phyloP scores from a whole-genome alignment of 2,329 filamentous ascomycete genomes.

The Curvularia sp. region DNA sequence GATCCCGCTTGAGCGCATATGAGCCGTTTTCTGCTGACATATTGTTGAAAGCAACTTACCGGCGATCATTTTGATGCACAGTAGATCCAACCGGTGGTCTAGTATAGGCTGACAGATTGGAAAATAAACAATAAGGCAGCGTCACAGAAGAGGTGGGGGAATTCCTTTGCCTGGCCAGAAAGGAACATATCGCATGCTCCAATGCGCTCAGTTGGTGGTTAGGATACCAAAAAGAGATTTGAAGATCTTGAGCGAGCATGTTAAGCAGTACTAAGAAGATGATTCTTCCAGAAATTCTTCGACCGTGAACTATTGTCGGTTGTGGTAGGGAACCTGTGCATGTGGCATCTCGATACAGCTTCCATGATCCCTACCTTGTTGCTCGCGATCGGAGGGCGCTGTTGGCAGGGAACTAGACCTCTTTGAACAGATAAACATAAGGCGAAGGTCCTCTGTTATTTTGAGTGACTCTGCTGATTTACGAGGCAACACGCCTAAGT shows the following conservation, averaged over 20 bases:
- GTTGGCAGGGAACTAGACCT: background rate
- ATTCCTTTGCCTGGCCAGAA: background rate
- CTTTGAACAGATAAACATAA: too few species aligned
- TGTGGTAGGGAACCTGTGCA: background rate
- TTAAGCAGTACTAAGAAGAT: too few species aligned
- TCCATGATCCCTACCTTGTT: background rate
- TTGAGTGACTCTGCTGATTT: too few species aligned
- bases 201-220: background rate
- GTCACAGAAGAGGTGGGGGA: background rate
- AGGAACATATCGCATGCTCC: background rate
- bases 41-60: background rate
- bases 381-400: background rate
- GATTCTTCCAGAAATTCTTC: background rate
- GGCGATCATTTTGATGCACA: background rate
- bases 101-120: background rate
- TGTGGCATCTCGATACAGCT: background rate
- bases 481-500: too few species aligned
- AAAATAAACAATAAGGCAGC: background rate
- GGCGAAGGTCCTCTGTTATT: too few species aligned
- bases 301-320: background rate
- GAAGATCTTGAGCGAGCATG: too few species aligned
- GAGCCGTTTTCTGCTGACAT: background rate
- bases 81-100: too few species aligned
- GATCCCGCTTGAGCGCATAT: background rate
- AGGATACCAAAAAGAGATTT: background rate